phyloP scores from a whole-genome alignment of 306 rosid species.

The Cicer yamashitae region DNA sequence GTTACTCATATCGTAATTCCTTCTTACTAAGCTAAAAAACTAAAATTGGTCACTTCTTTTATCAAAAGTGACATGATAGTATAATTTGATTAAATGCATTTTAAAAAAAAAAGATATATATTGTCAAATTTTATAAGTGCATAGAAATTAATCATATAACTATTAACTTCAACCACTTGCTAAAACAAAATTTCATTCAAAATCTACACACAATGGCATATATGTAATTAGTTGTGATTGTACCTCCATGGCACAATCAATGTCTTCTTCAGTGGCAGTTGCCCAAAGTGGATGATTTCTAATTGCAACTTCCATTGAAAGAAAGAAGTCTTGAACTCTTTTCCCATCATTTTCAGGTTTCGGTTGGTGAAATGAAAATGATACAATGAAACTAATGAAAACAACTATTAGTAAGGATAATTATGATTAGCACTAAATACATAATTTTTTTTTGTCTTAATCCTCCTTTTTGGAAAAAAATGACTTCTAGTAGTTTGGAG shows the following conservation, averaged over 20 bases:
- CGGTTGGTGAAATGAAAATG: slow-evolving; percentile 64
- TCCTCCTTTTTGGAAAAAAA: too few species aligned
- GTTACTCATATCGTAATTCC: too few species aligned
- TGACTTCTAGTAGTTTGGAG: too few species aligned
- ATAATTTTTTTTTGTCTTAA: too few species aligned
- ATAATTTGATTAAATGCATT: too few species aligned
- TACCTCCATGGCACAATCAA: slow-evolving; percentile 80
- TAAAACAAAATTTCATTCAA: slow-evolving; percentile 14
- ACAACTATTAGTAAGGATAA: neutral
- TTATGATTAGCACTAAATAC: neutral
- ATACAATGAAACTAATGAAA: slow-evolving; percentile 63
- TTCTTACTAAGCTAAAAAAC: too few species aligned
- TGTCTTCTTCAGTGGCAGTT: slow-evolving; percentile 62
- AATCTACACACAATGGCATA: neutral
- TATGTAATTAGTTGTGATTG: neutral
- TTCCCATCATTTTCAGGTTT: slow-evolving; percentile 74
- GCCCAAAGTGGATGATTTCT: slow-evolving; percentile 75
- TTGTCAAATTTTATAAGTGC: too few species aligned
- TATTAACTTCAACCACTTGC: neutral
- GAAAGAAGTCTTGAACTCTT: slow-evolving; percentile 68
- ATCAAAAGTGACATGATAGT: too few species aligned
- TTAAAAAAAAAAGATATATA: too few species aligned
- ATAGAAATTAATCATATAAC: too few species aligned
- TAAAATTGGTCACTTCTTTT: too few species aligned
- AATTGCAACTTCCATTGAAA: slow-evolving; percentile 68